Evolutionary conservation across 768 basidiomycete genomes (phyloP), one percentile per base, ranked within the genome.

Genomic region (Serendipita vermifera): DNA sequence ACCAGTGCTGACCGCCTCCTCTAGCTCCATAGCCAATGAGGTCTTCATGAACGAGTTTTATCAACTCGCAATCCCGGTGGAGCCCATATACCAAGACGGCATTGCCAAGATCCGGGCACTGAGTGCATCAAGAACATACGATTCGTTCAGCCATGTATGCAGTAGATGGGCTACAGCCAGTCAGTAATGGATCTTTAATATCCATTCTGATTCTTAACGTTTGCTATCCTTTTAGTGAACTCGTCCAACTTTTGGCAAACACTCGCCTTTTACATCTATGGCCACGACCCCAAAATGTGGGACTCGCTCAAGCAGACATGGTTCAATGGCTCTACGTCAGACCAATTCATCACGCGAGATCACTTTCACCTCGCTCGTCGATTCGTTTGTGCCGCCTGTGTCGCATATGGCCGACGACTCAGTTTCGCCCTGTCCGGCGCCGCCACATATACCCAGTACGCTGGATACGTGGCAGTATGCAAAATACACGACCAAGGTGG

Each of bases 401-500:
- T 51, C 27, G 46, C 46, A 22, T 51, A 51, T 29, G 26, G 24
- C 17, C 17, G 46, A 51, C 20, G 46, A 22, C 24, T 51, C 46
- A 51, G 32, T n/a, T 51, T 51, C 17, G 46, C 46, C 7, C 46
- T 51, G 24, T 27, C 20, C 46, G 46, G 46, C 20, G 20, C 22
- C 46, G 32, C 46, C 22, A 51, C n/a, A 22, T 51, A 29, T 20
- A 22, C 46, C 5, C 32, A 27, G 9, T 15, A 22, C 7, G 46
- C 46, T n/a, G 46, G 46, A 22, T 22, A 51, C 5, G 27, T 51
- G 9, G 46, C 46, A 5, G 32, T 29, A 20, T 51, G 46, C 46
- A 51, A 51, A n/a, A 27, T 22, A 7, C 46, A 51, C 46, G 46
- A 51, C n/a, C 46, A 51, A n/a, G n/a, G 32, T 29, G 46, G 46